These are phyloP conservation scores for Starmerella gropengiesseri DNA, from an alignment of 805 yeast species.

Conservation along the genomic window DNA sequence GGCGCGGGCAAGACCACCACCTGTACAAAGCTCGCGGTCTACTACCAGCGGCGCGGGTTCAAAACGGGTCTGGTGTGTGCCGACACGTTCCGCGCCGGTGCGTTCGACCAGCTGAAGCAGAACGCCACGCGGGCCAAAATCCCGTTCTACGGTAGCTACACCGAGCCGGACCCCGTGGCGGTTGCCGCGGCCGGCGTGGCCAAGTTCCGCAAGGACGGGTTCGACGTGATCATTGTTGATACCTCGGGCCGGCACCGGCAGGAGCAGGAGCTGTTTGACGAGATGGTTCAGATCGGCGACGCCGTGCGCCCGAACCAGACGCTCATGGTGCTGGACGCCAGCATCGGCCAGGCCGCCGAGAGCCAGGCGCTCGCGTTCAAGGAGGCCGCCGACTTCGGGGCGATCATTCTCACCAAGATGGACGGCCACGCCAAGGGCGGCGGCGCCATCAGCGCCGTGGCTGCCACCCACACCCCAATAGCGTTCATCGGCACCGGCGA, in stretches of 20 bases:
- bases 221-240: conserved; percentile 89
- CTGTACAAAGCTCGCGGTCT: conserved; percentile 91
- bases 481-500: conserved; percentile 98
- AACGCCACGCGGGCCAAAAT: conserved; percentile 91
- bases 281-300: conserved; percentile 85
- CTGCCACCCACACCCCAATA: conserved; percentile 90
- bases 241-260: conserved; percentile 98
- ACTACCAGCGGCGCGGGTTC: conserved; percentile 84
- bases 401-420: conserved; percentile 88
- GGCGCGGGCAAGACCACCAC: conserved; percentile 99
- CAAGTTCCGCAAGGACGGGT: conserved; percentile 79
- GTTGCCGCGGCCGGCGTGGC: conserved; percentile 88
- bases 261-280: conserved; percentile 80
- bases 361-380: conserved; percentile 89
- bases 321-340: conserved; percentile 92
- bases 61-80: conserved; percentile 97
- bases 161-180: conserved; percentile 89
- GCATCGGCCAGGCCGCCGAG: conserved; percentile 98
- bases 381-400: conserved; percentile 86
- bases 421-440: conserved; percentile 99
- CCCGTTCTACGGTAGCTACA: conserved; percentile 89
- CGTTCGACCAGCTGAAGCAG: conserved; percentile 95
- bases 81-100: conserved; percentile 99
- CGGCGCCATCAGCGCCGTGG: conserved; percentile 98
- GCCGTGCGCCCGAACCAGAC: conserved; percentile 92